A percentile compares a stretch with the other conserved stretches of the same genome.
Evolutionary conservation across 2,329 filamentous ascomycete genomes (phyloP).

Genomic region (Aphanocladium album): DNA sequence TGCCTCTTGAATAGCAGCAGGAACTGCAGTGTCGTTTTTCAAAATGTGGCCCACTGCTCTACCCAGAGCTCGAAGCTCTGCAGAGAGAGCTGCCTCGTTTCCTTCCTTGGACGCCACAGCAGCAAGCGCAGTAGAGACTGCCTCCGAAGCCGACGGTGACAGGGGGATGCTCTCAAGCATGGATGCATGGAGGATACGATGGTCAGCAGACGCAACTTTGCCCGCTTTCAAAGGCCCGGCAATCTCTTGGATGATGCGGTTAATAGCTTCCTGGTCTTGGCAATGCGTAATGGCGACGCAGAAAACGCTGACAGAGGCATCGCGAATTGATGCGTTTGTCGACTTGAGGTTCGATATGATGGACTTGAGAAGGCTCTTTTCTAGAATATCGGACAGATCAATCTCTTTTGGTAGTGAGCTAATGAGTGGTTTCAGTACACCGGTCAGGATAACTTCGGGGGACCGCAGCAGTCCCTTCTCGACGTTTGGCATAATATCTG

Average conservation of each 20-base stretch:
- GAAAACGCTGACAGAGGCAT: conserved; percentile 72
- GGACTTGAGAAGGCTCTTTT: conserved; percentile 72
- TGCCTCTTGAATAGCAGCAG: conserved; percentile 62
- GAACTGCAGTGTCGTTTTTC: conserved; percentile 53
- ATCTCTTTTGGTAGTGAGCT: conserved; percentile 61
- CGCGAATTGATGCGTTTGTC: conserved; percentile 71
- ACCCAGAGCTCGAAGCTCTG: conserved; percentile 68
- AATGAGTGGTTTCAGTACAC: conserved; percentile 70
- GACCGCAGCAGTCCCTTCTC: conserved; percentile 87
- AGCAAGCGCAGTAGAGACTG: conserved; percentile 62
- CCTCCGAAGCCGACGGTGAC: conserved; percentile 57
- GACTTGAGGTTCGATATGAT: conserved; percentile 89
- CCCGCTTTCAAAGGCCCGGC: conserved; percentile 72
- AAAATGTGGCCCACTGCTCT: conserved; percentile 61
- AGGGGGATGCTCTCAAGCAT: conserved; percentile 65
- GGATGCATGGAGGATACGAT: conserved; percentile 76
- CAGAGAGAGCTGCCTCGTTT: conserved; percentile 74
- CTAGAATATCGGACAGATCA: conserved; percentile 73
- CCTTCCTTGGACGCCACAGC: conserved; percentile 74
- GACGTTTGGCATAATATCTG: conserved; percentile 70
- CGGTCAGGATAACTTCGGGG: conserved; percentile 81
- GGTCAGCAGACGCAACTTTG: conserved; percentile 80
- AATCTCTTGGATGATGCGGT: conserved; percentile 72
- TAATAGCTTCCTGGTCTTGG: conserved; percentile 51
- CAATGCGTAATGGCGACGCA: conserved; percentile 60